A percentile compares a stretch with the other conserved stretches of the same genome.
Evolutionary conservation across 768 basidiomycete species (phyloP).

Genomic region (Daedaleopsis nitida): DNA sequence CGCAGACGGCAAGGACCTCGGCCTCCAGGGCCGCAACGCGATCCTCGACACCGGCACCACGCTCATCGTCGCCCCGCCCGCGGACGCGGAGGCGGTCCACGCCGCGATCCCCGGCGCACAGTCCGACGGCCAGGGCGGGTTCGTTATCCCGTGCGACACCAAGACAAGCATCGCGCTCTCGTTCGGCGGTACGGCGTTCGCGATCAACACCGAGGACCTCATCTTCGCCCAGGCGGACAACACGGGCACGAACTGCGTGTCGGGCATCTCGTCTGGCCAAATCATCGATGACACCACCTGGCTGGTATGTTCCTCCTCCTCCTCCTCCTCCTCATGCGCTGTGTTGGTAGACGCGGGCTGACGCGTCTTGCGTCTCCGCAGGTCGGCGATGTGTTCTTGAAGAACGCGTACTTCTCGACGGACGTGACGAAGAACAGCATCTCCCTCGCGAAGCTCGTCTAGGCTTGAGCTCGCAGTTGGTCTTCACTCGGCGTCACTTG

Average conservation of each 20-base stretch:
- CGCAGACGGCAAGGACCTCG: conserved; percentile 55
- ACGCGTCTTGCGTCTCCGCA: conserved; percentile 28
- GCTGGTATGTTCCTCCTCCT: conserved; percentile 54
- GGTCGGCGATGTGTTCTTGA: conserved; percentile 74
- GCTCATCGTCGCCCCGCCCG: conserved; percentile 40
- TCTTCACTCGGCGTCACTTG: not conserved
- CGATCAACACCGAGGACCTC: conserved; percentile 69
- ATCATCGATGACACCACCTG: conserved; percentile 63
- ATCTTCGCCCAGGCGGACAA: conserved; percentile 54
- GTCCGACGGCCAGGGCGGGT: conserved; percentile 47
- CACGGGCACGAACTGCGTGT: conserved; percentile 59
- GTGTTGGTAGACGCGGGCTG: not conserved
- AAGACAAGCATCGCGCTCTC: conserved; percentile 53
- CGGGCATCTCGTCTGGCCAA: conserved; percentile 66
- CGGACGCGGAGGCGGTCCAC: conserved; percentile 60
- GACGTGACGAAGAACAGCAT: conserved; percentile 59
- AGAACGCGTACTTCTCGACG: conserved; percentile 75
- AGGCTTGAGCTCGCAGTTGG: conserved; percentile 11
- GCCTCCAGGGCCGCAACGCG: conserved; percentile 64
- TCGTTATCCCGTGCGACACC: conserved; percentile 70
- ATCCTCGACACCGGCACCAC: conserved; percentile 60
- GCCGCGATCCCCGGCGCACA: conserved; percentile 55
- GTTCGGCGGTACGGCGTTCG: conserved; percentile 59
- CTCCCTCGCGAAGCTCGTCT: conserved; percentile 57
- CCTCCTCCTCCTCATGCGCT: not conserved